Base-by-base conservation (phyloP, 805 yeast species). In the Sungouiozyma intestinalis region DNA sequence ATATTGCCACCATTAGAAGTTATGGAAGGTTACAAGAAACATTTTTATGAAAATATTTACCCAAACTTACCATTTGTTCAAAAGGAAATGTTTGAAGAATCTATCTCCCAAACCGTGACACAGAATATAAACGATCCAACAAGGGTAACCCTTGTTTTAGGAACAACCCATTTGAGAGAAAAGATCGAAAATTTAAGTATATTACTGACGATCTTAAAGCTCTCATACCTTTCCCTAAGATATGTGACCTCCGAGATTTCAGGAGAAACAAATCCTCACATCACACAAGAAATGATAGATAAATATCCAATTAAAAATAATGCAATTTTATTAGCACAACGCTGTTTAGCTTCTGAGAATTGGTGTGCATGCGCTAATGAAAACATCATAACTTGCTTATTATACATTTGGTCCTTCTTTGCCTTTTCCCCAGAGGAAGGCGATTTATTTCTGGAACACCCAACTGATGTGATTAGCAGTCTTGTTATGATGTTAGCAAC, bases 381-480 rank as follows among this genome's bases (percentile, higher is more conserved):
- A 48, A 61, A 54, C 36, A 53, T 51, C 16, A 45, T 55, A 16
- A 51, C 56, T 8, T 61, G 59, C 39, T 44, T 57, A 29, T 46
- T 58, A 36, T 61, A 57, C 37, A 50, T 58, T 24, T 61, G 66
- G 66, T 47, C 62, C 13, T 56, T 53, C 35, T 54, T 54, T 29
- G 62, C 53, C 11, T 53, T 58, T 40, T 55, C 66, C 1, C 64
- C 66, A 1, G 64, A 61, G 38, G 58, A 58, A 44, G 62, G 63
- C 18, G 65, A 62, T 45, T 54, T 55, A 19, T 57, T 59, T 40
- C 44, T 53, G 29, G 63, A 52, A 32, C 61, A 59, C 34, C 64
- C 66, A 16, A 58, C 66, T 2, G 65, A 58, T 45, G 51, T 58
- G 13, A 47, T 62, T 2, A 47, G 52, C n/a, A 58, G 63, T 20